phyloP scores from a whole-genome alignment of 2,329 filamentous ascomycete species.

The Reticulascus tulasneorum region DNA sequence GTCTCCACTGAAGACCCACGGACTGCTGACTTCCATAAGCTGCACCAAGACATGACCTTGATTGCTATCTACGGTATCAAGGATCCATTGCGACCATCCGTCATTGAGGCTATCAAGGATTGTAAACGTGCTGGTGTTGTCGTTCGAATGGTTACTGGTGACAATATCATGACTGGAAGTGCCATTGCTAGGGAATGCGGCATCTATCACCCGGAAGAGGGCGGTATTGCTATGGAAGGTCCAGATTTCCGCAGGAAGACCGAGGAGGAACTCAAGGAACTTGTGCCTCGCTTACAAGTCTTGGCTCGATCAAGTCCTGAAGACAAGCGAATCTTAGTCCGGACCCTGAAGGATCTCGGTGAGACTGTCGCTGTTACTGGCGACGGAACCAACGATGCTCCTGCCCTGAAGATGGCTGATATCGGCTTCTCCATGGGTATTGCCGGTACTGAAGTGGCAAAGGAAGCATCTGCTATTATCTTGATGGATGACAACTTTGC shows the following conservation, averaged over 20 bases:
- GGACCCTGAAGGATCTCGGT: conserved; percentile 59
- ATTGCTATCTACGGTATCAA: conserved; percentile 58
- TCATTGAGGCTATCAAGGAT: conserved; percentile 57
- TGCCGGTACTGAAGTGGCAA: conserved; percentile 60
- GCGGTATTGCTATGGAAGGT: conserved; percentile 52
- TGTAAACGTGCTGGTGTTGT: conserved; percentile 63
- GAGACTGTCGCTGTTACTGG: conserved; percentile 65
- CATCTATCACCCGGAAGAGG: conserved; percentile 30
- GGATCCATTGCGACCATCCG: conserved; percentile 61
- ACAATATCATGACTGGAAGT: conserved; percentile 40
- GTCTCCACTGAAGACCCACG: conserved; percentile 48
- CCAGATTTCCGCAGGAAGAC: conserved; percentile 52
- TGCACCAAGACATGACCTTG: conserved; percentile 29
- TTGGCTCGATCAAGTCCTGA: conserved; percentile 66
- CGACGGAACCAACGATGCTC: conserved; percentile 64
- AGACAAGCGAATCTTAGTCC: conserved; percentile 64
- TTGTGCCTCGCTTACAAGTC: conserved; percentile 62
- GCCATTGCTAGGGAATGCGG: conserved; percentile 40
- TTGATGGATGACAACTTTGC: conserved; percentile 61
- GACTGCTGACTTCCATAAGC: conserved; percentile 51
- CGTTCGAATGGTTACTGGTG: conserved; percentile 59
- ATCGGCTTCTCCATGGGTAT: conserved; percentile 68
- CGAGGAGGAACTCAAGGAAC: conserved; percentile 43
- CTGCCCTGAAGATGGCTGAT: conserved; percentile 62
- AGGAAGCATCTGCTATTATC: conserved; percentile 59